A percentile compares a stretch with the other conserved stretches of the same genome.
phyloP scores from a whole-genome alignment of 2,329 filamentous ascomycete genomes.

The Sclerotinia glacialis region DNA sequence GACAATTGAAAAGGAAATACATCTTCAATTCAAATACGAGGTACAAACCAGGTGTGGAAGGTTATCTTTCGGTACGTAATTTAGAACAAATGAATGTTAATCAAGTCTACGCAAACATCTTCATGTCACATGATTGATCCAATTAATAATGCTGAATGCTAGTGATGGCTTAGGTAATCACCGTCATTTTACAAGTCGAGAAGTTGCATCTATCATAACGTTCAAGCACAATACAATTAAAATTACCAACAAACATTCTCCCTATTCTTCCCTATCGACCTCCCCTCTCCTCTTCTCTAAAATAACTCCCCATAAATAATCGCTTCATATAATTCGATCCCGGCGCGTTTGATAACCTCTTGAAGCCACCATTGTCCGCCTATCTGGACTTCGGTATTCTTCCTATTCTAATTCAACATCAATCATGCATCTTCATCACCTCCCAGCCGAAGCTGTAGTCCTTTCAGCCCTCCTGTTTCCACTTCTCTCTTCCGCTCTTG shows the following conservation, averaged over 20 bases:
- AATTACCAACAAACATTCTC: background rate
- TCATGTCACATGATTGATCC: background rate
- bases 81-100: no score
- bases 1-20: background rate
- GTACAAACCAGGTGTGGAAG: no score
- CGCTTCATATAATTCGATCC: background rate
- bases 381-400: background rate
- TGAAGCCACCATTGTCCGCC: background rate
- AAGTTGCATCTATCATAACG: background rate
- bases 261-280: background rate
- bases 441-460: constrained; percentile 32
- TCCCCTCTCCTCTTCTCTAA: background rate
- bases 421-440: constrained; percentile 34
- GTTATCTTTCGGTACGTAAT: no score
- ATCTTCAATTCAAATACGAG: background rate
- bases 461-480: constrained; percentile 36
- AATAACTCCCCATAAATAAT: background rate
- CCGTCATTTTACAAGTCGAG: constrained; percentile 6
- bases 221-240: background rate
- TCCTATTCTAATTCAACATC: background rate
- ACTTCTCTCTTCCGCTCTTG: constrained; percentile 34
- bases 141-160: background rate
- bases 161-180: constrained; percentile 9
- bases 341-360: background rate
- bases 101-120: background rate